A percentile compares a stretch with the other conserved stretches of the same genome.
Conservation (phyloP, 805 yeast species). For the Ogataea parapolymorpha region DNA sequence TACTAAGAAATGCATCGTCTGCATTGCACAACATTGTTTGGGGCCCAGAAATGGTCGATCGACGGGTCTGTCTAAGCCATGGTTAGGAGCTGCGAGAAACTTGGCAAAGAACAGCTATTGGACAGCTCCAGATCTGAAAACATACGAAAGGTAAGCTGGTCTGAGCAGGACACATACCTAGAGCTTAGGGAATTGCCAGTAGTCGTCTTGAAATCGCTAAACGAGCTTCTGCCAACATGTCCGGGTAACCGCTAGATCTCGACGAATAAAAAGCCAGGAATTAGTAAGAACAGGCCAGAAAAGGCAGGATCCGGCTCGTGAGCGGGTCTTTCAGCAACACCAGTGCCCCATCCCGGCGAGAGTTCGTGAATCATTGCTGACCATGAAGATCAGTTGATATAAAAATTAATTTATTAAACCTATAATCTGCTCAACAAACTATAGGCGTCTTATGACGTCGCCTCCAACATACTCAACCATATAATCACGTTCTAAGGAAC, state of each 20-base stretch:
- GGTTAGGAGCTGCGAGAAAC: background rate
- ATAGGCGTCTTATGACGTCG: background rate
- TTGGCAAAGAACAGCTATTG: background rate
- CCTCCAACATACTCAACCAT: background rate
- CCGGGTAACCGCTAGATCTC: constrained; percentile 5
- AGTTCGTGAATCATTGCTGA: too few relatives aligned
- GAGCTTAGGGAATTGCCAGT: too few relatives aligned
- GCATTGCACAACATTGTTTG: too few relatives aligned
- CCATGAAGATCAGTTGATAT: background rate
- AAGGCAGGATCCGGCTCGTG: too few relatives aligned
- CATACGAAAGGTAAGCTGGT: too few relatives aligned
- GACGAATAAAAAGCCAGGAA: background rate
- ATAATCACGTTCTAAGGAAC: constrained; percentile 18
- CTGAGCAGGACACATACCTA: too few relatives aligned
- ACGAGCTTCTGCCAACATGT: background rate
- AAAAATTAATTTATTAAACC: background rate
- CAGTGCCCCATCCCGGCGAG: too few relatives aligned
- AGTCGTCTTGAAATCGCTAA: too few relatives aligned
- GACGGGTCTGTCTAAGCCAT: background rate
- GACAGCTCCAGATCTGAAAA: too few relatives aligned
- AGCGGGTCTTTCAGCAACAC: too few relatives aligned
- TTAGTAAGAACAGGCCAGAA: background rate
- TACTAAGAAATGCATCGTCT: too few relatives aligned
- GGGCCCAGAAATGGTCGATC: background rate
- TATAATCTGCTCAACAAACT: constrained; percentile 8